Evolutionary conservation across 139 green algal genomes (phyloP).

Genomic region (Mesotaenium endlicherianum): DNA sequence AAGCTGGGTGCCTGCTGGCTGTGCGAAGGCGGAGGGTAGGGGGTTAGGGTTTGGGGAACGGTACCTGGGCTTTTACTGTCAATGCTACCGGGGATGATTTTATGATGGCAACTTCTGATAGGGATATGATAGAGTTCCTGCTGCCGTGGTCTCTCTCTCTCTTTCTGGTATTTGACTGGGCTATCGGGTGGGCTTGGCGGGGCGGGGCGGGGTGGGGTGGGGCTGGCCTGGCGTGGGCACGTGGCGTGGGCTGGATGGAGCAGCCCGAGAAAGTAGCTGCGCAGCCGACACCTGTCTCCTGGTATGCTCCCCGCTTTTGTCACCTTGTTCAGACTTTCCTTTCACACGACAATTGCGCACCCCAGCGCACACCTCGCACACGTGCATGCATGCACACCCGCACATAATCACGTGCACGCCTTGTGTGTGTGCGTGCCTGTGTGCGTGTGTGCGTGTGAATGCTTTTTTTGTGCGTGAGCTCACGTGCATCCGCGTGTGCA

Average conservation of each 20-base stretch:
- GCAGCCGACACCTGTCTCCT: constrained; percentile 21
- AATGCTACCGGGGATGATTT: no score
- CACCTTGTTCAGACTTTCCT: background rate
- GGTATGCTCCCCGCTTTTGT: background rate
- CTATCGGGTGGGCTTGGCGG: no score
- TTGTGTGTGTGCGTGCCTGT: background rate
- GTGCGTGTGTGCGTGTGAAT: background rate
- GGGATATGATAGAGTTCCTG: no score
- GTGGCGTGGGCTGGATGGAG: background rate
- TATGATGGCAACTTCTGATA: no score
- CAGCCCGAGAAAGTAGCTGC: constrained; percentile 21
- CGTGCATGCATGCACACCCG: background rate
- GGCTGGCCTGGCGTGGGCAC: background rate
- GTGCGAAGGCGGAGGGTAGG: no score
- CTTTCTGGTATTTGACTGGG: no score
- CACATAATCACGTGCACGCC: background rate
- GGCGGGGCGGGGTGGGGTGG: no score
- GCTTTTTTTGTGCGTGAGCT: background rate
- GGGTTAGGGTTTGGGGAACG: no score
- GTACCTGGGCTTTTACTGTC: no score
- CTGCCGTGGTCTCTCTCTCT: no score
- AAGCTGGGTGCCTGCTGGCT: no score
- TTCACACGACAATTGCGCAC: background rate
- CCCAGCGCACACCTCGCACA: background rate
- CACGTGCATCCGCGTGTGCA: background rate